Conservation (phyloP, 164 flowering plant genomes). For the Chimonanthus salicifolius region DNA sequence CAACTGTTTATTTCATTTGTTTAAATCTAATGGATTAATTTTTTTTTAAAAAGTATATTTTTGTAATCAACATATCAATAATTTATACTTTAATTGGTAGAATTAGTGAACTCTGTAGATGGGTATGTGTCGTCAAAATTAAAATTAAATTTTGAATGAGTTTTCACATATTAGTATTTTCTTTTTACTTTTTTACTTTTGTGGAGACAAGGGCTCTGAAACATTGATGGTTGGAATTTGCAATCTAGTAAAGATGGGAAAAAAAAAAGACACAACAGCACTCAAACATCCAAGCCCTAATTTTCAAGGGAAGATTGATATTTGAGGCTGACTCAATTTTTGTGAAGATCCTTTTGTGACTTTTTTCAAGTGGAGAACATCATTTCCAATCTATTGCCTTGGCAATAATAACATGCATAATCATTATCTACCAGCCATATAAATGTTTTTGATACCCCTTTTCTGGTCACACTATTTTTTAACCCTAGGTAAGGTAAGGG, state of each 20-base stretch:
- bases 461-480: background rate
- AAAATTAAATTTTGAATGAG: too few relatives aligned
- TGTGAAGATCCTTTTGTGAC: background rate
- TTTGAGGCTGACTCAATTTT: background rate
- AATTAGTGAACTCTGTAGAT: too few relatives aligned
- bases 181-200: background rate
- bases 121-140: too few relatives aligned
- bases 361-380: background rate
- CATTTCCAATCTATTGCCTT: background rate
- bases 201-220: constrained; percentile 1
- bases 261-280: background rate
- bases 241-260: background rate
- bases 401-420: background rate
- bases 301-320: background rate
- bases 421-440: constrained; percentile 1
- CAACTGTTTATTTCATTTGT: too few relatives aligned
- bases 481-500: too few relatives aligned
- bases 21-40: too few relatives aligned
- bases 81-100: too few relatives aligned
- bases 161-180: too few relatives aligned
- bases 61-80: too few relatives aligned
- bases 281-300: background rate
- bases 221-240: constrained; percentile 6
- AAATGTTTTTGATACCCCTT: background rate
- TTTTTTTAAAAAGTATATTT: too few relatives aligned